Evolutionary conservation across 225 moss, liverwort and hornwort species (phyloP).

Genomic region (Sphagnum tenellum): DNA sequence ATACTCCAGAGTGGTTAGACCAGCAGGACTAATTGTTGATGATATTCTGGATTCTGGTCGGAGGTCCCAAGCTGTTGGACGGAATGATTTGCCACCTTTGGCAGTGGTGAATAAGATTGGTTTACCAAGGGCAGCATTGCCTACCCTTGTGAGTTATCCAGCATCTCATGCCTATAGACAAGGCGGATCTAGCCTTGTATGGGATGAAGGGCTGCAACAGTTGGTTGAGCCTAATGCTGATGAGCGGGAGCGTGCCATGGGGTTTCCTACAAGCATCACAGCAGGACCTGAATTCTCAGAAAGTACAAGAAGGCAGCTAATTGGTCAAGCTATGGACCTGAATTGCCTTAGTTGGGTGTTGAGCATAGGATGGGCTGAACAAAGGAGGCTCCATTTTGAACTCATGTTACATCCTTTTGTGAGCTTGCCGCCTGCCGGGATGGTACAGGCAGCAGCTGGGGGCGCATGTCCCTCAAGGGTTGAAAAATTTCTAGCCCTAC

Average conservation of each 20-base stretch:
- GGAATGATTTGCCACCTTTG: slow-evolving; percentile 1
- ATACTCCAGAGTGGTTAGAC: too few relatives aligned
- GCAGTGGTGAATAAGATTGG: not conserved
- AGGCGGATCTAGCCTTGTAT: not conserved
- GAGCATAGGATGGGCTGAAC: not conserved
- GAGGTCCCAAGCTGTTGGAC: not conserved
- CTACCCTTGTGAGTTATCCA: slow-evolving; percentile 3
- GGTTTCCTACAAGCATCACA: slow-evolving; percentile 1
- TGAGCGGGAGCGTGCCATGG: slow-evolving; percentile 7
- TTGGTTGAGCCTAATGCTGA: slow-evolving; percentile 5
- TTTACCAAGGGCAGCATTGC: not conserved
- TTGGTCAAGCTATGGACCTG: slow-evolving; percentile 2
- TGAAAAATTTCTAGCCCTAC: too few relatives aligned
- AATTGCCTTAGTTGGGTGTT: slow-evolving; percentile 6
- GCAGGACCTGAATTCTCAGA: not conserved
- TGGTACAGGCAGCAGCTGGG: too few relatives aligned
- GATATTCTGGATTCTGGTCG: not conserved
- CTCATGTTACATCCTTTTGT: not conserved
- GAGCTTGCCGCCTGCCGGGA: not conserved
- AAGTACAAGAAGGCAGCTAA: not conserved
- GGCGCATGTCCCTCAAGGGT: too few relatives aligned
- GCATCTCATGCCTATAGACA: slow-evolving; percentile 1
- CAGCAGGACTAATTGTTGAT: too few relatives aligned
- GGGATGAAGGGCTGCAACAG: not conserved
- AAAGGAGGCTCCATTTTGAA: not conserved